These are phyloP conservation scores for Yamadazyma dendronema DNA, from an alignment of 1,139 yeast genomes.

Conservation along the genomic window DNA sequence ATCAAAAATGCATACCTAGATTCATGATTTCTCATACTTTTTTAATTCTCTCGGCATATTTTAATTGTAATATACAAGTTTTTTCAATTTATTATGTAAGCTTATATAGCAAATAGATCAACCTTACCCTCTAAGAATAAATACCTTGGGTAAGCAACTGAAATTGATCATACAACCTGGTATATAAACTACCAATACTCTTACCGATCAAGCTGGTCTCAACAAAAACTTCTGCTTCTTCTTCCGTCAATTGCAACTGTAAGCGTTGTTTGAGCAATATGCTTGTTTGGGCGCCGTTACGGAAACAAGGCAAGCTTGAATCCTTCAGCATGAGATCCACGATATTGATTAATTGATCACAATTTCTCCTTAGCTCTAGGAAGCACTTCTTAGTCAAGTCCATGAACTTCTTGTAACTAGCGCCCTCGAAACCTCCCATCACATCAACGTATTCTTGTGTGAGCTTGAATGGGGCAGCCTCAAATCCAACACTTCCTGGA, in stretches of 20 bases:
- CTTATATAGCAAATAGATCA: no score
- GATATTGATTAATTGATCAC: slow-evolving; percentile 71
- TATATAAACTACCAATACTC: slow-evolving; percentile 85
- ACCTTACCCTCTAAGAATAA: slow-evolving; percentile 44
- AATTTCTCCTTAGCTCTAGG: slow-evolving; percentile 63
- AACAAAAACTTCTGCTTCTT: slow-evolving; percentile 73
- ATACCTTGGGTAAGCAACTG: slow-evolving; percentile 94
- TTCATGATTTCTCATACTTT: no score
- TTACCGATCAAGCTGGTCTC: slow-evolving; percentile 72
- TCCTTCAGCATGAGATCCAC: slow-evolving; percentile 94
- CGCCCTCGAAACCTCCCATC: slow-evolving; percentile 73
- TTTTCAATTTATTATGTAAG: no score
- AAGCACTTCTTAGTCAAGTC: slow-evolving; percentile 69
- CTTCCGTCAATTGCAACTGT: slow-evolving; percentile 70
- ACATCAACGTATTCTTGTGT: slow-evolving; percentile 86
- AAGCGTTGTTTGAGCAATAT: slow-evolving; percentile 75
- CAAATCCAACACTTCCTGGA: slow-evolving; percentile 95
- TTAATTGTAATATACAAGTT: no score
- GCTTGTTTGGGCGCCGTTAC: slow-evolving; percentile 81
- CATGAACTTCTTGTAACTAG: slow-evolving; percentile 57
- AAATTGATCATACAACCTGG: slow-evolving; percentile 90
- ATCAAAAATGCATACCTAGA: no score
- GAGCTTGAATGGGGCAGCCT: slow-evolving; percentile 93
- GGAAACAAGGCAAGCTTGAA: slow-evolving; percentile 86
- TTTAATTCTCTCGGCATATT: no score